Percentiles rank a stretch among this genome's conserved stretches.
These are phyloP conservation scores for Starmerella bombicola DNA, from an alignment of 805 yeast species.

Conservation along the genomic window DNA sequence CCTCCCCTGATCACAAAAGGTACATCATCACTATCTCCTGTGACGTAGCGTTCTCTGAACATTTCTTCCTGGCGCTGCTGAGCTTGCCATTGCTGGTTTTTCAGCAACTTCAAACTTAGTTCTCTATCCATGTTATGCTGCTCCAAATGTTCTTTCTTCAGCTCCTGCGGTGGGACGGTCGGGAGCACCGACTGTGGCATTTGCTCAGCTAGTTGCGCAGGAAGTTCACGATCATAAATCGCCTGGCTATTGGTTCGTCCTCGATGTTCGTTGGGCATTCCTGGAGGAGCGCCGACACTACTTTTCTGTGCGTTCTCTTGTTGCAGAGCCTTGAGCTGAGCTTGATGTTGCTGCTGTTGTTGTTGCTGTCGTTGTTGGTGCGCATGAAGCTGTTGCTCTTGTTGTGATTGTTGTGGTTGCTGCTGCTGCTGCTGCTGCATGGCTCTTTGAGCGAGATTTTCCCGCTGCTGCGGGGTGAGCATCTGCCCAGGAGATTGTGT, in stretches of 20 bases:
- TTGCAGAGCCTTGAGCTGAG: too few relatives aligned
- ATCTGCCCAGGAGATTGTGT: too few relatives aligned
- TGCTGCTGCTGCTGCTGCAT: too few relatives aligned
- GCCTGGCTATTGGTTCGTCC: not conserved
- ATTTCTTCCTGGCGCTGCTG: slow-evolving; percentile 24
- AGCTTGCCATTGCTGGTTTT: slow-evolving; percentile 24
- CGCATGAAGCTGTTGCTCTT: not conserved
- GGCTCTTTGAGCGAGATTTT: too few relatives aligned
- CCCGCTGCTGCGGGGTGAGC: too few relatives aligned
- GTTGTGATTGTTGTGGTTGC: not conserved
- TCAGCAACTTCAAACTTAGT: slow-evolving; percentile 16
- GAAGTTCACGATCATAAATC: not conserved
- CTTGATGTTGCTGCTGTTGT: too few relatives aligned
- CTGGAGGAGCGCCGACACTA: too few relatives aligned
- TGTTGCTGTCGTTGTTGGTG: not conserved
- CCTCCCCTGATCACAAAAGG: slow-evolving; percentile 22
- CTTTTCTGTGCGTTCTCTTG: too few relatives aligned
- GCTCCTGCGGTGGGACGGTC: slow-evolving; percentile 1
- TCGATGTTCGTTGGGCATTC: not conserved
- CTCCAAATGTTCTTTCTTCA: slow-evolving; percentile 15
- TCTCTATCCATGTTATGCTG: slow-evolving; percentile 22
- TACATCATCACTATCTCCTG: slow-evolving; percentile 14
- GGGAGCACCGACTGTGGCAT: slow-evolving; percentile 1
- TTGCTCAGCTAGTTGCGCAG: slow-evolving; percentile 2
- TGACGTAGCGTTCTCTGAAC: slow-evolving; percentile 11